Evolutionary conservation across 305 asterid species (phyloP), one percentile per base, ranked within the genome.

Genomic region (Fraxinus ornus): DNA sequence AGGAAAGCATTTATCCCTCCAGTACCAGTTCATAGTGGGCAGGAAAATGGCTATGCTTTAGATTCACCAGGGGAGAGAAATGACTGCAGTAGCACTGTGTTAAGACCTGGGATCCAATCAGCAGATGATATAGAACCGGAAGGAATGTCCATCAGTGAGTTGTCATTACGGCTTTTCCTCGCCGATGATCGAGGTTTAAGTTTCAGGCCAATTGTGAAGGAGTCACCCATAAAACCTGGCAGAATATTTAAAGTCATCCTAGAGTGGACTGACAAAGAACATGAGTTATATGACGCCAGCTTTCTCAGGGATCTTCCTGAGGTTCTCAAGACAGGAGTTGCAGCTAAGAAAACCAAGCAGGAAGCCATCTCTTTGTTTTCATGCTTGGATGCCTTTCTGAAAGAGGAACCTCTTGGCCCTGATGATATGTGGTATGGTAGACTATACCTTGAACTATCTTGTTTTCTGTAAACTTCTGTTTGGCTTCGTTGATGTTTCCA

Each of bases 401-500:
- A 92, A 86, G 98, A 94, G 90, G 99, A 96, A 85, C 98, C 98
- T 36, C 86, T 96, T 47, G 98, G 98, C 70, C 99, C 97, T 57
- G 98, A 94, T 85, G 99, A 96, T 86, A 96, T 94, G 99, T 96
- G 99, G 98, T 94, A 90, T 26, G 75, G 64, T 71, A 64, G 66
- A 84, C 13, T 52, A 79, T 76, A 17, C 30, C 13, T 15, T 64
- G 57, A 78, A 79, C 32, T 64, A 13, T n/a, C 24, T 70, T 26
- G 19, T 66, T 66, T 70, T 2, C 41, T 70, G 76, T 30, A 13
- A 68, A 5, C 75, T 68, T 68, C 75, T 3, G 32, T 24, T 74
- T 83, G 78, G 52, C n/a, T 7, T 77, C 2, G 7, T 75, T 75
- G 15, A 21, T 75, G 26, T 24, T 26, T 36, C 17, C 37, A 64